Base-by-base conservation (phyloP, 164 flowering plant species). In the Aristolochia contorta region DNA sequence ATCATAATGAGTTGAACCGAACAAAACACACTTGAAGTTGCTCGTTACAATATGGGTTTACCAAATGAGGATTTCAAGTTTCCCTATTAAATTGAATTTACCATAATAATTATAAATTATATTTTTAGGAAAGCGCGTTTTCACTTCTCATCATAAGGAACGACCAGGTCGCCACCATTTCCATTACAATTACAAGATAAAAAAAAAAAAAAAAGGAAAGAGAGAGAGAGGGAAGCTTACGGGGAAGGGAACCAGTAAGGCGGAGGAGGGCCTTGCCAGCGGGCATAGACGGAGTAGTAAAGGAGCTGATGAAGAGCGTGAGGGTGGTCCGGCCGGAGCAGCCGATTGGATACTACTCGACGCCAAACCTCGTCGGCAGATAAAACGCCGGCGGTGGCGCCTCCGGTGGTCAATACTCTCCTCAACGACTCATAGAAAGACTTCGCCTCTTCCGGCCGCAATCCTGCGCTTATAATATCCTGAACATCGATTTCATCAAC, bases 171-270 rank as follows among this genome's bases (percentile, higher is more conserved):
- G n/a, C n/a, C n/a, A n/a, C n/a, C n/a, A n/a, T n/a, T n/a, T 6
- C 43, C 43, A 32, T 37, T 37, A 8, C 1, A 37, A 7, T 37
- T 2, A 27, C 30, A 5, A 27, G 30, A 27, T 2, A 27, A 27
- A 27, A 27, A 5, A 5, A 22, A 53, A 16, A 12, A 27, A 27
- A 27, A 27, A 5, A 5, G 9, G 23, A 16, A 12, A 53, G 20
- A 53, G 12, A 54, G 37, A 54, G 2, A 16, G n/a, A 45, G 0
- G 18, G 41, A 21, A 10, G 18, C 71, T 69, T 86, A 93, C 99
- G 55, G 73, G 47, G 99, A 84, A 74, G 99, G 99, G 72, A 85
- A 88, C 93, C 96, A 94, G 55, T 88, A 90, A 47, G 73, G 79
- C 50, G 97, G 87, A 65, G 92, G 99, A 32, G 87, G 71, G 46